Conservation (phyloP, 345 rosid genomes). For the Euphorbia pulcherrima region DNA sequence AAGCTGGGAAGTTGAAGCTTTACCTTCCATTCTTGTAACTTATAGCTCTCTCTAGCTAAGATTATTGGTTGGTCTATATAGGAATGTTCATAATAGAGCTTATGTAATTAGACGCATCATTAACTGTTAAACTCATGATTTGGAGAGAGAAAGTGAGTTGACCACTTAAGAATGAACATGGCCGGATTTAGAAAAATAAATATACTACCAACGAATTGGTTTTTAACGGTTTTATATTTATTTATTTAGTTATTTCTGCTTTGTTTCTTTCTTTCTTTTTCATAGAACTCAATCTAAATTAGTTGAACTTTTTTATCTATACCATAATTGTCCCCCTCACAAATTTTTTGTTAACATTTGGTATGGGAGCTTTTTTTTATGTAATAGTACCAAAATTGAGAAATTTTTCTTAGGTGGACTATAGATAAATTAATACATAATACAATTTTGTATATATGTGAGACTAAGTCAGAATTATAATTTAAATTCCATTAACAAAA, state of each 20-base stretch:
- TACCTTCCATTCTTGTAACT: constrained; percentile 24
- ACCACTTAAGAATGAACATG: constrained; percentile 6
- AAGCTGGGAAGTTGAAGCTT: constrained; percentile 29
- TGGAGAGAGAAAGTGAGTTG: constrained; percentile 18
- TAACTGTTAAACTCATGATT: constrained; percentile 16
- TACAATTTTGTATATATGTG: too few species aligned
- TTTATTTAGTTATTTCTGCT: background rate
- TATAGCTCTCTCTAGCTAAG: background rate
- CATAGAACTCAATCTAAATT: too few species aligned
- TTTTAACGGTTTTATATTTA: constrained; percentile 11
- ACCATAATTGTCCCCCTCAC: too few species aligned
- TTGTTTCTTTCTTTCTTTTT: background rate
- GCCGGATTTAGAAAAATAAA: constrained; percentile 3
- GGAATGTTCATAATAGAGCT: background rate
- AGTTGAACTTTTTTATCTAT: too few species aligned
- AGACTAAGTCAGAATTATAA: too few species aligned
- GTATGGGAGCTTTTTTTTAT: too few species aligned
- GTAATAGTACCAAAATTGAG: too few species aligned
- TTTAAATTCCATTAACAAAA: too few species aligned
- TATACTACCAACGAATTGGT: constrained; percentile 15
- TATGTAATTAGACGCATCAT: constrained; percentile 1
- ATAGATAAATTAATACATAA: too few species aligned
- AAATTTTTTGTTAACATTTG: too few species aligned
- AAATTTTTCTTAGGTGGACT: too few species aligned
- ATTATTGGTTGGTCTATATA: background rate